Base-by-base conservation (phyloP, 2,329 filamentous ascomycete species). In the Microsporum canis region DNA sequence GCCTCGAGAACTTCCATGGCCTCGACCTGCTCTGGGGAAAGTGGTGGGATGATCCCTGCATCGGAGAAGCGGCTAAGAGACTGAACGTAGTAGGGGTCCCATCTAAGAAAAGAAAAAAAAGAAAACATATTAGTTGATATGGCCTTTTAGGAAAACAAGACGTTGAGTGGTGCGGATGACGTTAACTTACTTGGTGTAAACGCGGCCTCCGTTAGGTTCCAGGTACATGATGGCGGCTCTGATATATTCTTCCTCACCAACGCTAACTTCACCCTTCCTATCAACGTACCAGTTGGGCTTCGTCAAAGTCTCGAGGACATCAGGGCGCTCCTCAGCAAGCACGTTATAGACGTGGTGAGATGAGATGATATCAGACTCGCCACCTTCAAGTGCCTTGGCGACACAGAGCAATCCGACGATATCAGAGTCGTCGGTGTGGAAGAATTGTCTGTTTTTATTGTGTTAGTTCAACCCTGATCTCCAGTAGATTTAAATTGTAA, bases 201-300 rank as follows among this genome's bases (percentile, higher is more conserved):
- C 82, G 12, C 88, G 78, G 38, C 81, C 81, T 5, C 82, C 80
- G 5, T 80, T 83, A 3, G 82, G 83, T 77, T 95, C 89, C 3
- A 91, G 77, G 72, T 91, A 95, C 67, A 94, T 83, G 17, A 95
- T 83, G 10, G 83, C 80, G 36, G 86, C 84, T 49, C 81, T 79
- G 67, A 89, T 88, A 75, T 85, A 95, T 61, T 85, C 84, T 60
- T 91, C 83, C 73, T 95, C 81, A 10, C 88, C 89, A 12, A 79
- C 76, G 27, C 84, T 88, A 0, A 83, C 84, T 77, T 95, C 90
- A 8, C 90, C 90, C 77, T 95, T 95, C 60, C 90, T 86, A 74
- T 95, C 90, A 72, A 95, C 92, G 77, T 95, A 94, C 90, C 90
- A 95, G 65, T 90, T 84, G 0, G 90, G 89, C 71, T 86, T 76